Conservation (phyloP, 1,284 basidiomycete genomes). For the Cutaneotrichosporon cyanovorans region DNA sequence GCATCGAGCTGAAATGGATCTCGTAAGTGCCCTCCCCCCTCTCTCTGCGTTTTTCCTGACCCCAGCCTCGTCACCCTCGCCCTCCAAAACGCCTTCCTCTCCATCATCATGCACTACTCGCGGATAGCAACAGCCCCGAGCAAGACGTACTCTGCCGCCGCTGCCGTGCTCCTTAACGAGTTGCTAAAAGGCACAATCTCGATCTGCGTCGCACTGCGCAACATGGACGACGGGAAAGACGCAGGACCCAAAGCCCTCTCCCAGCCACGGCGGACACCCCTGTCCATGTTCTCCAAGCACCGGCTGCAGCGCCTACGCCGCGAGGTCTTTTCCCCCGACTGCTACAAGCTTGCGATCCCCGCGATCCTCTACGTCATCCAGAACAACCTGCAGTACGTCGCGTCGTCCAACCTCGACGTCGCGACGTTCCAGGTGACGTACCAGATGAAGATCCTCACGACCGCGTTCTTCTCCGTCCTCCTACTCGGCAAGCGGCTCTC, state of each 20-base stretch:
- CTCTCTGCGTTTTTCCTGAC: neutral
- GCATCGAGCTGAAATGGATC: slow-evolving; percentile 43
- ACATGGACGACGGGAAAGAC: slow-evolving; percentile 35
- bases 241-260: slow-evolving; percentile 11
- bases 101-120: slow-evolving; percentile 91
- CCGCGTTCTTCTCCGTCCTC: slow-evolving; percentile 85
- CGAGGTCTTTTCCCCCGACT: slow-evolving; percentile 67
- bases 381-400: slow-evolving; percentile 93
- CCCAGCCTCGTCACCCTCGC: slow-evolving; percentile 78
- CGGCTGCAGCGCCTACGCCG: slow-evolving; percentile 23
- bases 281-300: slow-evolving; percentile 26
- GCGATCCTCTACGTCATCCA: slow-evolving; percentile 94
- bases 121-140: slow-evolving; percentile 71
- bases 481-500: slow-evolving; percentile 74
- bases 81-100: slow-evolving; percentile 81
- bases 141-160: slow-evolving; percentile 72
- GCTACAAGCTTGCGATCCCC: slow-evolving; percentile 94
- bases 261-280: slow-evolving; percentile 6
- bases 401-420: slow-evolving; percentile 83
- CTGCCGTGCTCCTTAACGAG: slow-evolving; percentile 88
- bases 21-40: slow-evolving; percentile 27
- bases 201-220: slow-evolving; percentile 56
- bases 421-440: slow-evolving; percentile 85
- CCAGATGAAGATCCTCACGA: slow-evolving; percentile 97
- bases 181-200: slow-evolving; percentile 85